These are phyloP conservation scores for Aureobasidium sp. DNA, from an alignment of 2,329 filamentous ascomycete species.

Conservation along the genomic window DNA sequence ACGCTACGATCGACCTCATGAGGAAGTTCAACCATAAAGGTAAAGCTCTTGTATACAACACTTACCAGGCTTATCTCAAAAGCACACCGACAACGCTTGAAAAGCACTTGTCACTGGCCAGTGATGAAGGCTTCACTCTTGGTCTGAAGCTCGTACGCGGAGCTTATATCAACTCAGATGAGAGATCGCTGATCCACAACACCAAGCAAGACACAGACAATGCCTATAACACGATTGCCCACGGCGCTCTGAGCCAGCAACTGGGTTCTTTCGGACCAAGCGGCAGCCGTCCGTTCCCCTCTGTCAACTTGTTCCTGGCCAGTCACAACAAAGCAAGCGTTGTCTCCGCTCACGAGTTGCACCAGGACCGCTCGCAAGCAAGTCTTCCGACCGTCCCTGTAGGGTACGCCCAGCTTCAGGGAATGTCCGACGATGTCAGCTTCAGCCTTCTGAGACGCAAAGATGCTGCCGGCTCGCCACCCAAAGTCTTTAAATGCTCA, in stretches of 20 bases:
- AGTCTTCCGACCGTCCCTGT: background rate
- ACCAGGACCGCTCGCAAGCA: background rate
- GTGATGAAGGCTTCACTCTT: conserved; percentile 42
- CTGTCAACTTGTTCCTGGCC: conserved; percentile 25
- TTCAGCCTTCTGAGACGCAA: conserved; percentile 20
- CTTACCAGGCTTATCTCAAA: conserved; percentile 49
- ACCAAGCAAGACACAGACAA: conserved; percentile 25
- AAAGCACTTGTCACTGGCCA: conserved; percentile 32
- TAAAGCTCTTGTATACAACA: conserved; percentile 42
- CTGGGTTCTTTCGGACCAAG: conserved; percentile 17
- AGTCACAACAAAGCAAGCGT: conserved; percentile 20
- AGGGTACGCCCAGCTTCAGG: conserved; percentile 25
- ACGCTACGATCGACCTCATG: conserved; percentile 49
- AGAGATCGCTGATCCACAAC: conserved; percentile 23
- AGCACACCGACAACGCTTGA: conserved; percentile 40
- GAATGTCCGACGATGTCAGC: conserved; percentile 25
- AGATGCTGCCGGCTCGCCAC: background rate
- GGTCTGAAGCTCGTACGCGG: conserved; percentile 49
- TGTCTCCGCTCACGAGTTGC: background rate
- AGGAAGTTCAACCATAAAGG: conserved; percentile 43
- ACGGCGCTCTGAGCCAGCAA: conserved; percentile 20
- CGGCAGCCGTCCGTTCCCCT: conserved; percentile 17
- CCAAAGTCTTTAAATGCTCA: conserved; percentile 22
- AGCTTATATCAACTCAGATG: conserved; percentile 46
- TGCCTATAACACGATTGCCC: conserved; percentile 24